Evolutionary conservation across 192 early-diverging fungal genomes (phyloP).

Genomic region (Dimargaris xerosporica): DNA sequence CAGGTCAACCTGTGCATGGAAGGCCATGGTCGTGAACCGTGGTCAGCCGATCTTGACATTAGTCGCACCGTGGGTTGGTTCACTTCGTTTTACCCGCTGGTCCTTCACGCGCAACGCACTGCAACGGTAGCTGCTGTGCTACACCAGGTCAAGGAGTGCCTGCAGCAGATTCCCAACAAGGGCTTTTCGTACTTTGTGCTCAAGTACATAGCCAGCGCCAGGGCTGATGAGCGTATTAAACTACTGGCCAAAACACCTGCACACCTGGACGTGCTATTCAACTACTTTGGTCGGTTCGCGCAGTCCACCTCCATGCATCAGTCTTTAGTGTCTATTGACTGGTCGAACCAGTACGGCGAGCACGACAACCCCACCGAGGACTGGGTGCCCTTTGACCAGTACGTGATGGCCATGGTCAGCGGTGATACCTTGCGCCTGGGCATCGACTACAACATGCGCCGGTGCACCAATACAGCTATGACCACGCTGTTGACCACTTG

Average conservation of each 20-base stretch:
- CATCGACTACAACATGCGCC: background rate
- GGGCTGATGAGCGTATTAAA: background rate
- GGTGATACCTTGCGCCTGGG: background rate
- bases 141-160: background rate
- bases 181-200: conserved; percentile 1
- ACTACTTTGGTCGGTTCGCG: conserved; percentile 9
- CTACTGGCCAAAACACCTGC: conserved; percentile 8
- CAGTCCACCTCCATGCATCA: background rate
- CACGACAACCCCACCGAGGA: conserved; percentile 4
- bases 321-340: conserved; percentile 6
- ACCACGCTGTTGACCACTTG: background rate
- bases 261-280: conserved; percentile 6
- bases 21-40: conserved; percentile 12
- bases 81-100: conserved; percentile 13
- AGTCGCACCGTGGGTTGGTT: conserved; percentile 19
- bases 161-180: conserved; percentile 5
- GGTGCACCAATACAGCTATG: background rate
- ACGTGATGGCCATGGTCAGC: conserved; percentile 7
- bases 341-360: background rate
- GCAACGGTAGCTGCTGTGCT: background rate
- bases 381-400: conserved; percentile 1
- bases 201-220: background rate
- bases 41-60: background rate
- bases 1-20: conserved; percentile 7
- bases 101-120: background rate